A percentile compares a stretch with the other conserved stretches of the same genome.
Conservation (phyloP, 768 basidiomycete species). For the Tephrocybe sp. region DNA sequence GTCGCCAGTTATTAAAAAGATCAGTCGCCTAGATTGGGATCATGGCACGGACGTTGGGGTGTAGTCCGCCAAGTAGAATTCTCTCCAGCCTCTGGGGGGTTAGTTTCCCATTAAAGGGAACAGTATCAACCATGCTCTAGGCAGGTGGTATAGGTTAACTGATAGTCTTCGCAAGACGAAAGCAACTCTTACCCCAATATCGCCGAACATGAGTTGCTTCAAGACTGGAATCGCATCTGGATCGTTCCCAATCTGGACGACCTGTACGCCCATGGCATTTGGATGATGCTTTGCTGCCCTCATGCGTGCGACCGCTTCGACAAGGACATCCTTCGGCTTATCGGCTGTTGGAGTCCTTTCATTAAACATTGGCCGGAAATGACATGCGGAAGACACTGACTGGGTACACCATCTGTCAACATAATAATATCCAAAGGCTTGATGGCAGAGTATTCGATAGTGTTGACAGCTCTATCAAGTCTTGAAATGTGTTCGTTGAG, state of each 20-base stretch:
- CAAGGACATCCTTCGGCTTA: constrained; percentile 19
- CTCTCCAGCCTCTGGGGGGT: constrained; percentile 26
- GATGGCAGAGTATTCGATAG: constrained; percentile 19
- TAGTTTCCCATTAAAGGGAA: constrained; percentile 24
- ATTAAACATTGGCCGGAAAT: neutral
- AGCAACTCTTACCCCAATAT: constrained; percentile 21
- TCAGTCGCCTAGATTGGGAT: constrained; percentile 3
- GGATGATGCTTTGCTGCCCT: constrained; percentile 26
- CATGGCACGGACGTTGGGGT: constrained; percentile 27
- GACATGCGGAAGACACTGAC: constrained; percentile 13
- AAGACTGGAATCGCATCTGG: constrained; percentile 15
- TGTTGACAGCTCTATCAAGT: constrained; percentile 18
- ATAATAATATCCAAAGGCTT: constrained; percentile 30
- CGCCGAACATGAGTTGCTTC: constrained; percentile 22
- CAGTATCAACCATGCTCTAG: constrained; percentile 31
- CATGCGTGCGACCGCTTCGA: constrained; percentile 21
- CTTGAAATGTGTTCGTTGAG: constrained; percentile 20
- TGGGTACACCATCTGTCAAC: constrained; percentile 29
- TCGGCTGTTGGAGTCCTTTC: constrained; percentile 11
- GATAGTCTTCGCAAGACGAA: too few species aligned
- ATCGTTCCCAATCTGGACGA: constrained; percentile 32
- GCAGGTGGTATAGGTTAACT: neutral
- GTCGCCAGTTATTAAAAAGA: neutral
- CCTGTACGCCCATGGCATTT: constrained; percentile 29
- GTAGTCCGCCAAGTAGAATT: constrained; percentile 31